Conservation (phyloP, 2,329 filamentous ascomycete species). For the Blastomyces emzantsi region DNA sequence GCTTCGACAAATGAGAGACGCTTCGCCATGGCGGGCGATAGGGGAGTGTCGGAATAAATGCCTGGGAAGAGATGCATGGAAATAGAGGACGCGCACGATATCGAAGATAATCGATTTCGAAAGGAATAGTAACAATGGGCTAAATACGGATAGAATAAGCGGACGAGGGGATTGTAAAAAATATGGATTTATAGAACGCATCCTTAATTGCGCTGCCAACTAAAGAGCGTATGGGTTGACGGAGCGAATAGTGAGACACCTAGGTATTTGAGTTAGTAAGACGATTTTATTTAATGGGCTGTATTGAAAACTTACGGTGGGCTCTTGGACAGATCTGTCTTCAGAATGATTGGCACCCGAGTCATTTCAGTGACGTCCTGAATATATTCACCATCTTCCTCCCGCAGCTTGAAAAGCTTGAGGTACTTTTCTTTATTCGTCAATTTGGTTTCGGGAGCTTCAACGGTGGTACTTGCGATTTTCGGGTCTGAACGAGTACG, state of each 20-base stretch:
- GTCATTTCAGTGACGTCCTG: conserved; percentile 99
- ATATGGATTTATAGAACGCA: not conserved
- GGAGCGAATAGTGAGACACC: conserved; percentile 43
- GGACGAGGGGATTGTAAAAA: not conserved
- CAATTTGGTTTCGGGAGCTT: conserved; percentile 68
- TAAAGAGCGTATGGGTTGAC: conserved; percentile 45
- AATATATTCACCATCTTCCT: conserved; percentile 92
- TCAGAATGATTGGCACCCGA: conserved; percentile 91
- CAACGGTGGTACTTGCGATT: conserved; percentile 57
- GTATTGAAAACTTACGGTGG: conserved; percentile 70
- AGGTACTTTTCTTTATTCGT: conserved; percentile 96
- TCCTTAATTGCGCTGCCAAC: conserved; percentile 10
- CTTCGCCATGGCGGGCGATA: not conserved
- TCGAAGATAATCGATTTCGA: conserved; percentile 1
- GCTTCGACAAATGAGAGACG: conserved; percentile 3
- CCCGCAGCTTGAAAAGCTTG: conserved; percentile 76
- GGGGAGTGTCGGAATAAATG: not conserved
- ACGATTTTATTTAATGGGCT: not conserved
- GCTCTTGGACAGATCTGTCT: conserved; percentile 97
- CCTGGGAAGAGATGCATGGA: not conserved
- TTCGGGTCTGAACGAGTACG: conserved; percentile 93
- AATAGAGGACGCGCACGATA: not conserved
- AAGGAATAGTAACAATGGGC: not conserved
- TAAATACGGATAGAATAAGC: not conserved
- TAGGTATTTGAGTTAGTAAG: conserved; percentile 23